Evolutionary conservation across 1,284 basidiomycete species (phyloP), one percentile per base, ranked within the genome.

Genomic region (Ceratobasidium sp.): DNA sequence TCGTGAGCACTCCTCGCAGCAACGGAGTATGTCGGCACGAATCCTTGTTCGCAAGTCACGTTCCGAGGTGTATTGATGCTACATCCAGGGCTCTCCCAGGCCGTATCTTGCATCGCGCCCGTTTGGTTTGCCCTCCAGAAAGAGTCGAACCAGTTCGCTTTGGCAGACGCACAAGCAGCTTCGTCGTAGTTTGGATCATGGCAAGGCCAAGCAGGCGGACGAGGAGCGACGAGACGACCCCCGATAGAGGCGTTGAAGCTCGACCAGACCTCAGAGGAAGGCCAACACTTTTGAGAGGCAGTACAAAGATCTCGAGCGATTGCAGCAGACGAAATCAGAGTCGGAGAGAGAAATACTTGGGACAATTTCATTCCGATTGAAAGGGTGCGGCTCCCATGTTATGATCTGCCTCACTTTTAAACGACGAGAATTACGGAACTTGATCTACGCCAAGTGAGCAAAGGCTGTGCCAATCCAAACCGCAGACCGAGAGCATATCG

Each of bases 71-170:
- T 33, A 33, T 33, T 33, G 26, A 60, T 49, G 28, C 53, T 44
- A n/a, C 68, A 70, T 7, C 33, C 49, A 15, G 51, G 68, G 39
- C 68, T 70, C 28, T 70, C 68, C 68, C 68, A 70, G 10, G 56
- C 18, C 13, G 68, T n/a, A 33, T 56, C 39, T 33, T 70, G 51
- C 68, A 70, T 70, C 33, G 51, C 77, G 44, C 77, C 77, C 10
- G 69, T 60, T 40, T 78, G 77, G 40, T 78, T 26, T 18, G 77
- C 23, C 9, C 77, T 28, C 77, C 77, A 78, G 40, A 78, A 72
- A 18, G 53, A 33, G 55, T 63, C 58, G 49, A 61, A 40, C 77
- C 77, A 78, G 58, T 78, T 78, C 15, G 40, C 39, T 46, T 72
- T 78, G 28, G 60, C 77, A 15, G 40, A 18, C 2, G 42, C 26